Percentiles rank a stretch among this genome's conserved stretches.
phyloP scores from a whole-genome alignment of 352 stramenopile genomes.

The Phytopythium oedochilum region DNA sequence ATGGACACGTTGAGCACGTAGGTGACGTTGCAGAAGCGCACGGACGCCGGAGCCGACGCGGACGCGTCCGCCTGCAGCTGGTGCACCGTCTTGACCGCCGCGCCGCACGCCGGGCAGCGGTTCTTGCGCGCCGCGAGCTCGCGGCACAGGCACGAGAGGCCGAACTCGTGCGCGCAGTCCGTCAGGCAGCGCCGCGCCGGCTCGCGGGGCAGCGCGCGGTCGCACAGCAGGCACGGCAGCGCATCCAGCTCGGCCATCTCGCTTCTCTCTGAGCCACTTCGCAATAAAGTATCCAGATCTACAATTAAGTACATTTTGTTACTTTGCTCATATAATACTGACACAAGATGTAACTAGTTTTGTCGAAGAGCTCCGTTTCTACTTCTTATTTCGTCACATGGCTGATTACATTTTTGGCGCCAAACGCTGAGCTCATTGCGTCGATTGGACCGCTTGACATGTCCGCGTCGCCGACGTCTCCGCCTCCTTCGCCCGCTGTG shows the following conservation, averaged over 20 bases:
- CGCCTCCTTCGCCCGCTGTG: neutral
- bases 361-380: too few relatives aligned
- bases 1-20: constrained; percentile 80
- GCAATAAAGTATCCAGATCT: too few relatives aligned
- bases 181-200: constrained; percentile 51
- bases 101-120: constrained; percentile 57
- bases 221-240: constrained; percentile 57
- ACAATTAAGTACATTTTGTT: too few relatives aligned
- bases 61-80: constrained; percentile 29
- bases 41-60: constrained; percentile 32
- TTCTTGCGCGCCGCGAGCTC: constrained; percentile 55
- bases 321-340: too few relatives aligned
- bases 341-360: too few relatives aligned
- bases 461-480: neutral
- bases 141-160: constrained; percentile 58
- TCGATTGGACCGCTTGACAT: neutral
- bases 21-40: constrained; percentile 79
- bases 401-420: too few relatives aligned
- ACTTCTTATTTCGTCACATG: too few relatives aligned
- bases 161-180: constrained; percentile 82
- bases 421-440: too few relatives aligned
- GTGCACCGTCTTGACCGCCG: constrained; percentile 49
- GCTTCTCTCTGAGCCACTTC: too few relatives aligned
- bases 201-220: constrained; percentile 25
- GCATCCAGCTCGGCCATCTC: constrained; percentile 7